Base-by-base conservation (phyloP, 2,329 filamentous ascomycete genomes). In the Botrytis sinoallii region DNA sequence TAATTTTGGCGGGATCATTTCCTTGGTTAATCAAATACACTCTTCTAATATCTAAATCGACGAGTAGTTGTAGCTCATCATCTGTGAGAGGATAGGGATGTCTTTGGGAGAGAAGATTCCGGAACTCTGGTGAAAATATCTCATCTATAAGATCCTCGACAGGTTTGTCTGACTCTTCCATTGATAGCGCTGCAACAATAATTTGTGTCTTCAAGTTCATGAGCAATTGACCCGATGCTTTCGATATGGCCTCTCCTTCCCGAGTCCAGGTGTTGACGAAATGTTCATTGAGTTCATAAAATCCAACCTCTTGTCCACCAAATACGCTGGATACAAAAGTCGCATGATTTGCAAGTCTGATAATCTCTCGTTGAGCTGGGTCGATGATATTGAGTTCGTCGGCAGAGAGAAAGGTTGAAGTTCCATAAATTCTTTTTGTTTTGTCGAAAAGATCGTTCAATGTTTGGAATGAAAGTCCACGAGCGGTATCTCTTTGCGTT, bases 131-230 rank as follows among this genome's bases (percentile, higher is more conserved):
- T 0, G 89, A 89, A 77, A 92, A 91, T 0, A 91, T 81, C 70
- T 89, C 86, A 72, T 88, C 85, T 42, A 91, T 81, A 42, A 90
- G 83, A 60, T 89, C 85, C 32, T 88, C 86, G 67, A 86, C 85
- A 3, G 84, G 84, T 42, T 85, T 74, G 40, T 80, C 78, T 52
- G 79, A 85, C 71, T 89, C 86, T 60, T 85, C 86, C 77, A 86
- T 87, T 76, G 88, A 86, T 78, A 89, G 84, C 6, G 88, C 87
- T 6, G 88, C 88, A 73, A 91, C 88, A 77, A 90, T 91, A 22
- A 89, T 88, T 79, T 91, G 90, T 1, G 90, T 91, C 81, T 92
- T 92, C 29, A 92, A 82, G 75, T 91, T 89, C 22, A 91, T 84
- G 76, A 87, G 90, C 40, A 92, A 82, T 22, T 86, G 85, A 2